phyloP scores from a whole-genome alignment of 495 filamentous ascomycete species.

The Hyaloscypha bicolor region DNA sequence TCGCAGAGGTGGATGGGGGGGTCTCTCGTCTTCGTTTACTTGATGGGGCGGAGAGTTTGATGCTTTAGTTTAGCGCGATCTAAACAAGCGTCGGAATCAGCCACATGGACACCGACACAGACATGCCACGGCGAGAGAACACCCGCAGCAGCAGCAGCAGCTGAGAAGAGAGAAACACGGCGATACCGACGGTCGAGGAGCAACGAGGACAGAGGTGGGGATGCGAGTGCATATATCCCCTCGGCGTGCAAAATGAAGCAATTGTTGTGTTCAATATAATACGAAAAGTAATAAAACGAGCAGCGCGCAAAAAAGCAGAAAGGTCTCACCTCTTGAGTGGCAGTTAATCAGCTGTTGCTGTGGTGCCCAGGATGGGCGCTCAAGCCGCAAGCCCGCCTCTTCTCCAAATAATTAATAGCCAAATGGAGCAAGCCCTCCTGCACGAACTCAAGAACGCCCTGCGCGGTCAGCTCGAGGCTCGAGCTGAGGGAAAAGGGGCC shows the following conservation, averaged over 20 bases:
- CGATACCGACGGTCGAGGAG: neutral
- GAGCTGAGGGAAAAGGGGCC: neutral
- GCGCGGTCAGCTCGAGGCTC: neutral
- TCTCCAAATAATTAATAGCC: neutral
- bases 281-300: neutral
- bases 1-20: neutral
- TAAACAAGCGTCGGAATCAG: conserved; percentile 20
- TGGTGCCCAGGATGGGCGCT: neutral
- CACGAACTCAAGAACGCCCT: neutral
- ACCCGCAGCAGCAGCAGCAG: neutral
- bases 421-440: neutral
- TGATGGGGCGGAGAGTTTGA: neutral
- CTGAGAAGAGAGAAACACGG: neutral
- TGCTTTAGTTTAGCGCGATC: conserved; percentile 8
- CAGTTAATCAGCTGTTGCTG: neutral
- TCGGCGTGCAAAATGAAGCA: neutral
- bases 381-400: neutral
- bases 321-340: neutral
- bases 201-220: neutral
- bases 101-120: neutral
- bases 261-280: neutral
- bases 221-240: neutral
- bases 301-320: neutral
- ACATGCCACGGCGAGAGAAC: neutral
- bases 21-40: neutral